Percentiles rank a stretch among this genome's conserved stretches.
These are phyloP conservation scores for Phlebiopsis gigantea DNA, from an alignment of 768 basidiomycete genomes.

Conservation along the genomic window DNA sequence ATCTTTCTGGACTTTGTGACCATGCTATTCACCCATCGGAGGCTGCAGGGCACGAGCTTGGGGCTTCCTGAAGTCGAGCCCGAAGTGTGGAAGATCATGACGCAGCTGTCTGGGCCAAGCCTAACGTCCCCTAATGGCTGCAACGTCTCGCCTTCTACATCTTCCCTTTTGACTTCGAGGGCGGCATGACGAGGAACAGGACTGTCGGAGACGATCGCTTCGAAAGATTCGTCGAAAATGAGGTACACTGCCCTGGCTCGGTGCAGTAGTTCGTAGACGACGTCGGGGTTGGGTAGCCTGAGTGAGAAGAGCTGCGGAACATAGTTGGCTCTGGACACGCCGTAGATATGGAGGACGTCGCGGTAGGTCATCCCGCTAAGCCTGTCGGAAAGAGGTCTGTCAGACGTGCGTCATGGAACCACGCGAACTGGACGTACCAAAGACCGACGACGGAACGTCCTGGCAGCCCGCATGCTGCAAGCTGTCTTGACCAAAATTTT, in stretches of 20 bases:
- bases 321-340: conserved; percentile 54
- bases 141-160: conserved; percentile 31
- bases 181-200: conserved; percentile 45
- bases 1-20: conserved; percentile 51
- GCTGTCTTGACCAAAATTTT: conserved; percentile 45
- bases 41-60: conserved; percentile 64
- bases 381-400: conserved; percentile 34
- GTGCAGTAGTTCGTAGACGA: conserved; percentile 59
- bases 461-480: conserved; percentile 39
- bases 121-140: conserved; percentile 39
- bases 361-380: conserved; percentile 60
- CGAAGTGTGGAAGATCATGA: conserved; percentile 69
- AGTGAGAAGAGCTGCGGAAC: conserved; percentile 71
- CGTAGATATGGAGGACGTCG: conserved; percentile 66
- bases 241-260: conserved; percentile 55
- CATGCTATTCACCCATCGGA: conserved; percentile 52
- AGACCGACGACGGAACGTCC: conserved; percentile 56
- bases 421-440: conserved; percentile 44
- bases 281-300: conserved; percentile 58
- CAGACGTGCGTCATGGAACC: background rate
- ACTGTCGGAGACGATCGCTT: conserved; percentile 36
- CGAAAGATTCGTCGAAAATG: conserved; percentile 56
- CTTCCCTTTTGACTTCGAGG: conserved; percentile 33
- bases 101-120: conserved; percentile 28
- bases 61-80: conserved; percentile 75